phyloP scores from a whole-genome alignment of 1,284 basidiomycete genomes.

The Trichosporon ovoides region DNA sequence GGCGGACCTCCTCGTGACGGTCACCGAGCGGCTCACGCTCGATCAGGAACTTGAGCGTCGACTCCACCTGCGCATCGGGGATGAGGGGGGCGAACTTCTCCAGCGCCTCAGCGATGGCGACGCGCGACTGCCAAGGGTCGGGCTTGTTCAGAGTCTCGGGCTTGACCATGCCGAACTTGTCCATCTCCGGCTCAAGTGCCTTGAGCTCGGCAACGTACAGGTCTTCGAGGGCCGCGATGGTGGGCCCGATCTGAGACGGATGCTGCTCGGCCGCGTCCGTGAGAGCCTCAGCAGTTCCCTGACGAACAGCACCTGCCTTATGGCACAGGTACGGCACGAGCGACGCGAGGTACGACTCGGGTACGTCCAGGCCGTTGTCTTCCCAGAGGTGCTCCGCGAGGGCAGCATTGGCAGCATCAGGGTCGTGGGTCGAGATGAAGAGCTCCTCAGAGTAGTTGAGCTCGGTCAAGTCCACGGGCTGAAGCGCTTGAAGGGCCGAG shows the following conservation, averaged over 20 bases:
- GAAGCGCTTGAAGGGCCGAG: conserved; percentile 80
- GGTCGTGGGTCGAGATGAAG: conserved; percentile 85
- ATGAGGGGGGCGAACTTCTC: conserved; percentile 66
- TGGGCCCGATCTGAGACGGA: conserved; percentile 62
- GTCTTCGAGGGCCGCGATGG: conserved; percentile 55
- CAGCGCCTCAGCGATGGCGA: conserved; percentile 70
- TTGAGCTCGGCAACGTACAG: conserved; percentile 86
- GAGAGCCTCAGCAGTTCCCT: conserved; percentile 66
- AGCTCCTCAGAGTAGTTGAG: conserved; percentile 85
- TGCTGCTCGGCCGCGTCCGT: conserved; percentile 71
- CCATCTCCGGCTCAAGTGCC: conserved; percentile 80
- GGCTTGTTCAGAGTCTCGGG: conserved; percentile 77
- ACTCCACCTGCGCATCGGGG: conserved; percentile 60
- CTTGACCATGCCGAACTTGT: conserved; percentile 90
- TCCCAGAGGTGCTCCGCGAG: conserved; percentile 86
- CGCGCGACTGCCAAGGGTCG: conserved; percentile 87
- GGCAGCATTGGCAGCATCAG: conserved; percentile 83
- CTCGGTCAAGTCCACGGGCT: conserved; percentile 94
- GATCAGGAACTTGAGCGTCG: conserved; percentile 85
- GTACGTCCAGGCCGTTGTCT: conserved; percentile 89
- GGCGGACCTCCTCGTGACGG: conserved; percentile 71
- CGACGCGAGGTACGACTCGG: conserved; percentile 62
- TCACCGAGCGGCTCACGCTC: conserved; percentile 83
- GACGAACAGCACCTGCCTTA: conserved; percentile 73
- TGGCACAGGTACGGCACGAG: conserved; percentile 72